Evolutionary conservation across 2,329 filamentous ascomycete genomes (phyloP), one percentile per base, ranked within the genome.

Genomic region (Trichophyton schoenleinii): DNA sequence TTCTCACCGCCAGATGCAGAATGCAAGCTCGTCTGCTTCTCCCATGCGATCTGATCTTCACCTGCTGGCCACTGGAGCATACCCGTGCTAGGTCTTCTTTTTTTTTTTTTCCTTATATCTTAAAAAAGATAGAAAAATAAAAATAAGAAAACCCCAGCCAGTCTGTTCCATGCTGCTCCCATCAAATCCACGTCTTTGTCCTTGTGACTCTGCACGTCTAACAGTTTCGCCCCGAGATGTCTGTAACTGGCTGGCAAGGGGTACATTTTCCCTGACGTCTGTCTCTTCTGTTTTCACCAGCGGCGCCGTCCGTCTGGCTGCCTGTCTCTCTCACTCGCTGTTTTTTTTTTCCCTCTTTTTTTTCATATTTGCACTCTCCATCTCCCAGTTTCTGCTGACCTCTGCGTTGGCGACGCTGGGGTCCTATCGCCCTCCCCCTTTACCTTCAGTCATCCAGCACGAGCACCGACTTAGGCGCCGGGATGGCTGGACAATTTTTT

Each of bases 391-490:
- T 38, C 62, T 61, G 62, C 59, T 63, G 62, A 63, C 62, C 59
- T 57, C 62, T 63, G 62, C 48, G 62, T 59, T 63, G 62, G 62
- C 62, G 52, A 41, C 41, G 41, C 41, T 49, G 36, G n/a, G 34
- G 28, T 34, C 62, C 62, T 63, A 63, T 63, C 62, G 62, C 59
- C 57, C 34, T 46, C 53, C 62, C 58, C 62, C 59, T n/a, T 60
- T n/a, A 38, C 11, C 38, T 13, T 15, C 55, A 34, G 15, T 20
- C 38, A 41, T 18, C 7, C 28, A 38, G 15, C 31, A 28, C 55
- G 25, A 58, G 55, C 22, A 11, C 8, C 31, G n/a, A 53, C 18
- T 53, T 53, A 53, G 49, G 49, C 49, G 49, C 49, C 22, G 49
- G 28, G 22, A 31, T 31, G 15, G 22, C 28, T 53, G 49, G 49